Base-by-base conservation (phyloP, 2,329 filamentous ascomycete species). In the Furcasterigmium sp. region DNA sequence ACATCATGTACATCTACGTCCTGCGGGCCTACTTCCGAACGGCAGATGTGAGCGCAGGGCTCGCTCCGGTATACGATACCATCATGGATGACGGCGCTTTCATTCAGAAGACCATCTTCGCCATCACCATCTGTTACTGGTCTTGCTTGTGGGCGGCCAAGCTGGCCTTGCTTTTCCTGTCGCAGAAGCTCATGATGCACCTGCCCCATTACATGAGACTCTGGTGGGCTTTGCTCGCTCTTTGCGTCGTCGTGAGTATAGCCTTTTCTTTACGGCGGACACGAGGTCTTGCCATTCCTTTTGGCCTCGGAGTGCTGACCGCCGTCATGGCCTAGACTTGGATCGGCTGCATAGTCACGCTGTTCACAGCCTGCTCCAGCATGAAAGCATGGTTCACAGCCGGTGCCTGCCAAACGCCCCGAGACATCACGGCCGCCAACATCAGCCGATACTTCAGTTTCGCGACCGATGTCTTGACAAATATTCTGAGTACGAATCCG, bases 371-470 rank as follows among this genome's bases (percentile, higher is more conserved):
- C 5, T 48, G 46, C 32, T 48, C 46, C 10, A 46, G 43, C 32
- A 41, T 46, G 40, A 41, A 40, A 15, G 43, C 46, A 5, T 46
- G 46, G 46, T 48, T 48, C 35, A 43, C 43, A 13, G 21, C 43
- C 14, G 40, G 40, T n/a, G 43, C 36, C 4, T 48, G 46, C 35
- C 20, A 17, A 1, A 48, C 46, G 11, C 36, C 35, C 3, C 46
- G 46, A 14, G 46, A 48, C 28, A 28, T 46, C n/a, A 34, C 25
- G 11, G 43, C 43, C 7, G 26, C 46, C 13, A 43, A 29, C 26
- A 43, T 48, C 36, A 48, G 43, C 35, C 25, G 43, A 34, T 48
- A 43, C 43, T 48, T 46, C 38, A 43, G 40, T 11, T 48, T 42
- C 26, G 39, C 35, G 6, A 43, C 43, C 10, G 43, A 48, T 18